phyloP scores from a whole-genome alignment of 345 rosid genomes.

The Lagerstroemia speciosa region DNA sequence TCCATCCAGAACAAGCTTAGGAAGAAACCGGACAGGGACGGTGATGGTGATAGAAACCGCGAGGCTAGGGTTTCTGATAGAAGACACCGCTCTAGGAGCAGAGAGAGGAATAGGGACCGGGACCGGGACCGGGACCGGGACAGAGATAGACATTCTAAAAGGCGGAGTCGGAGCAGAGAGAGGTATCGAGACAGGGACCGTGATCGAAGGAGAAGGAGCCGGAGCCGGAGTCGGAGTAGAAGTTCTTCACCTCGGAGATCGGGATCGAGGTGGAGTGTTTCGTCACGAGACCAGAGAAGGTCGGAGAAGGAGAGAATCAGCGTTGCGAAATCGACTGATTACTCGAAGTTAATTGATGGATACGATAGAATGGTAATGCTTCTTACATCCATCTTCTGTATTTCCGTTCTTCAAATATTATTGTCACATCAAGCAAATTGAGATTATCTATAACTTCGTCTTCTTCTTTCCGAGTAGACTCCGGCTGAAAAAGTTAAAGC shows the following conservation, averaged over 20 bases:
- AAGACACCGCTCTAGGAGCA: conserved; percentile 23
- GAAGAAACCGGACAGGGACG: conserved; percentile 34
- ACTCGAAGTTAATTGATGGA: conserved; percentile 53
- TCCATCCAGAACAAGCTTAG: conserved; percentile 65
- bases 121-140: conserved; percentile 30
- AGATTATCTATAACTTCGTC: background rate
- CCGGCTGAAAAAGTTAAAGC: conserved; percentile 87
- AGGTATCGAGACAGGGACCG: conserved; percentile 27
- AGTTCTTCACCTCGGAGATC: conserved; percentile 31
- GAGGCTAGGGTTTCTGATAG: conserved; percentile 23
- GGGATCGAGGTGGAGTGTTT: conserved; percentile 8
- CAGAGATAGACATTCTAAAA: conserved; percentile 28
- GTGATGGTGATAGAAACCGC: conserved; percentile 1
- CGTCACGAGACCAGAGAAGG: conserved; percentile 28
- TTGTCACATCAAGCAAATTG: too few species aligned
- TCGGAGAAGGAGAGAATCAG: conserved; percentile 14
- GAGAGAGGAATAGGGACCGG: conserved; percentile 22
- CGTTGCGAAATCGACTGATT: conserved; percentile 30
- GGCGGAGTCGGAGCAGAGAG: conserved; percentile 33
- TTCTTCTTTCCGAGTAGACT: conserved; percentile 37
- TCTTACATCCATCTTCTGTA: background rate
- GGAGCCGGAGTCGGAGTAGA: conserved; percentile 29
- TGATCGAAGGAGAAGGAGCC: conserved; percentile 11
- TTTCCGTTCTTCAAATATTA: background rate
- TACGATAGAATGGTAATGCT: conserved; percentile 57